A percentile compares a stretch with the other conserved stretches of the same genome.
These are phyloP conservation scores for Cruciata laevipes DNA, from an alignment of 257 asterid species.

Conservation along the genomic window DNA sequence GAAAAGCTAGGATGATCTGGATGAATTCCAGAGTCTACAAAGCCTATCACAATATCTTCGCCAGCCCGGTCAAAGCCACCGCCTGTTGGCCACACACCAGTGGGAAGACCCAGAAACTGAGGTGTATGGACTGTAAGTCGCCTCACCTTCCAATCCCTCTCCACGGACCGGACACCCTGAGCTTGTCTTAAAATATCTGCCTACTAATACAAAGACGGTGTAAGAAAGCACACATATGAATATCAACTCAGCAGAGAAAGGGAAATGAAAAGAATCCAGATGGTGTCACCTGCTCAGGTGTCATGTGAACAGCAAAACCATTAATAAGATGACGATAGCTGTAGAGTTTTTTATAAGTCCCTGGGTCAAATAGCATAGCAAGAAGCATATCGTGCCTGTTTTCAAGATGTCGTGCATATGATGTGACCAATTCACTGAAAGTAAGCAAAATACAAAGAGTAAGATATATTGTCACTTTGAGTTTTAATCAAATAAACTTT, in stretches of 20 bases:
- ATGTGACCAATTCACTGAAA: conserved; percentile 62
- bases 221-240: conserved; percentile 32
- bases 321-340: conserved; percentile 91
- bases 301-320: conserved; percentile 82
- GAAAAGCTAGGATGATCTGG: conserved; percentile 96
- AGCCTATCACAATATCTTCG: conserved; percentile 85
- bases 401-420: conserved; percentile 71
- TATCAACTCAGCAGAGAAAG: conserved; percentile 11
- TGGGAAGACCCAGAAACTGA: conserved; percentile 92
- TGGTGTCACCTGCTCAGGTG: conserved; percentile 84
- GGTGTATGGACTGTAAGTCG: conserved; percentile 97
- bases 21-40: conserved; percentile 93
- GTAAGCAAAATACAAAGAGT: conserved; percentile 20
- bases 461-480: conserved; percentile 8
- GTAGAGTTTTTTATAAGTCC: conserved; percentile 76
- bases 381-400: conserved; percentile 95
- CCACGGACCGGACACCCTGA: conserved; percentile 85
- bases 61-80: conserved; percentile 97
- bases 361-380: conserved; percentile 71
- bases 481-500: background rate
- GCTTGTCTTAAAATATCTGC: conserved; percentile 78
- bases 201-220: conserved; percentile 47
- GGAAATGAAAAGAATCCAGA: conserved; percentile 17
- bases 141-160: conserved; percentile 95
- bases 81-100: conserved; percentile 97